Conservation (phyloP, 306 rosid genomes). For the Cucumis hystrix region DNA sequence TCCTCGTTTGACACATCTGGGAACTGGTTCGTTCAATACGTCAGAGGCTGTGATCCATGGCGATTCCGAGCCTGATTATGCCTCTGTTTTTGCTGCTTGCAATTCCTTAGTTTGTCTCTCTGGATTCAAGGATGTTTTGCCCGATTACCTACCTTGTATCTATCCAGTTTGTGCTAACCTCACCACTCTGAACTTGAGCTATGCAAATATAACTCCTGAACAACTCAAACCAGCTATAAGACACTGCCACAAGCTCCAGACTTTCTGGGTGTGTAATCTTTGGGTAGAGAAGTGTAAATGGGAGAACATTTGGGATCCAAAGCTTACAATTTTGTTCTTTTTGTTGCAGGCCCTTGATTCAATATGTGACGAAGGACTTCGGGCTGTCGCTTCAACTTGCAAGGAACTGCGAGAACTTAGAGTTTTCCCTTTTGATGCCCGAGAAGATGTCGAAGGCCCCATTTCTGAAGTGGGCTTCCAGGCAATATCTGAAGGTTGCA, state of each 20-base stretch:
- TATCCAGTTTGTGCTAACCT: slow-evolving; percentile 59
- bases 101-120: slow-evolving; percentile 74
- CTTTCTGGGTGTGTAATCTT: slow-evolving; percentile 49
- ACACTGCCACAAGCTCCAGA: slow-evolving; percentile 59
- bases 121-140: slow-evolving; percentile 53
- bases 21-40: slow-evolving; percentile 48
- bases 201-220: slow-evolving; percentile 42
- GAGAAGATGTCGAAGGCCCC: slow-evolving; percentile 54
- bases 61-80: slow-evolving; percentile 56
- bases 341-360: slow-evolving; percentile 59
- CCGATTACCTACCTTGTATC: slow-evolving; percentile 48
- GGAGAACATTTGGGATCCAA: not conserved
- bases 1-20: slow-evolving; percentile 66
- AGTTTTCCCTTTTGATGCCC: slow-evolving; percentile 49
- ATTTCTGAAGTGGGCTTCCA: slow-evolving; percentile 70
- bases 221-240: slow-evolving; percentile 49
- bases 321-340: slow-evolving; percentile 8
- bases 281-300: not conserved
- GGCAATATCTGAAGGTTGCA: slow-evolving; percentile 83
- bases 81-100: slow-evolving; percentile 54
- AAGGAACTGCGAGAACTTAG: slow-evolving; percentile 68
- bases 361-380: slow-evolving; percentile 72
- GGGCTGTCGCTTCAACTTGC: slow-evolving; percentile 73
- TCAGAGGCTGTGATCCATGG: slow-evolving; percentile 22
- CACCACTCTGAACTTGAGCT: slow-evolving; percentile 65